Evolutionary conservation across 2,329 filamentous ascomycete genomes (phyloP), one percentile per base, ranked within the genome.

Genomic region (Didymella keratinophila): DNA sequence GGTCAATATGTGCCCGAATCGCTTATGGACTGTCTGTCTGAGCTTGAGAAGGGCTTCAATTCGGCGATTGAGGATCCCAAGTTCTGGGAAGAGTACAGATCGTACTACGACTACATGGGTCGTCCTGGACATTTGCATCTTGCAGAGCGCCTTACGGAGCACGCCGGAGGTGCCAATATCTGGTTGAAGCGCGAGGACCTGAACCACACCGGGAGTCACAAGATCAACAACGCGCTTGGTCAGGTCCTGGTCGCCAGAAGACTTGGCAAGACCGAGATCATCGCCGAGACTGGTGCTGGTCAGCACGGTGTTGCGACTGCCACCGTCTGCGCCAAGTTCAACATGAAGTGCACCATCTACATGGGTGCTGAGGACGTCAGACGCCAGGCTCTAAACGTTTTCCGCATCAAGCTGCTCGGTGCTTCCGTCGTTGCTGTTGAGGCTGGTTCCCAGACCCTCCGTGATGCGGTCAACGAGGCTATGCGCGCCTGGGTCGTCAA

Each of bases 311-410:
- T 99, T 36, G 95, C 95, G 2, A 98, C 95, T 28, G 95, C 95
- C 1, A 99, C 95, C 0, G 93, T 98, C 23, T 98, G 95, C 72
- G 95, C 95, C 74, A 97, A 97, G 80, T 98, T 99, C 72, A 93
- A 92, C 73, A 94, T 99, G 93, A 90, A 94, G 77, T 99, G 95
- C 76, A 96, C 93, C 28, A 91, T 99, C 54, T 99, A 93, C 80
- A 99, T 99, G 95, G 95, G 95, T 70, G 93, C 93, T 45, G 95
- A 99, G 80, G 95, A 99, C 73, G 95, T 98, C 51, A 90, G 95
- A 58, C 89, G 95, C 68, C 95, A 99, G 78, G 94, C 95, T 2
- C 84, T 99, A 58, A 99, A 99, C 78, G 95, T 99, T 37, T 99
- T 99, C 87, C 90, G 95, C 43, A 99, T 99, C 86, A 95, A 96